Conservation (phyloP, 441 rosid species). For the Mallotus repandus region DNA sequence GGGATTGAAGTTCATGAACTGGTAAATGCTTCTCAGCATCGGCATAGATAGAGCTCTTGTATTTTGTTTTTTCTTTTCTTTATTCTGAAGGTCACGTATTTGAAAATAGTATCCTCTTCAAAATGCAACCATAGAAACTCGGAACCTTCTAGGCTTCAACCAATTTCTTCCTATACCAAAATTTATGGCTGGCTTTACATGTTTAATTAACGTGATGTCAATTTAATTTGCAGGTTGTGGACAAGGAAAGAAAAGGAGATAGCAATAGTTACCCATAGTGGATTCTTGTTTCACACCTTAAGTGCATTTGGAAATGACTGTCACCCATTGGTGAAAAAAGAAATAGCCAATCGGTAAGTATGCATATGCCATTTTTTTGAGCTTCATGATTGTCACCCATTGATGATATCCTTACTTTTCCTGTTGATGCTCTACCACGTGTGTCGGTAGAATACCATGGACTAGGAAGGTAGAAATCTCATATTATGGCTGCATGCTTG, state of each 20-base stretch:
- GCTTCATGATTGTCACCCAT: slow-evolving; percentile 3
- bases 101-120: not conserved
- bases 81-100: not conserved
- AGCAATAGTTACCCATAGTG: slow-evolving; percentile 94
- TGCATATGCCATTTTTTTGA: slow-evolving; percentile 12
- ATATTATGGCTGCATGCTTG: not conserved
- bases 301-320: slow-evolving; percentile 73
- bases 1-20: slow-evolving; percentile 74
- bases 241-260: slow-evolving; percentile 96
- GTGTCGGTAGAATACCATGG: too few species aligned
- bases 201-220: not conserved
- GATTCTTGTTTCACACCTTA: slow-evolving; percentile 82
- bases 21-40: slow-evolving; percentile 40
- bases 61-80: not conserved
- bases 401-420: too few species aligned
- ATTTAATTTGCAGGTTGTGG: slow-evolving; percentile 72
- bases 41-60: not conserved
- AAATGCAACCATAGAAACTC: not conserved
- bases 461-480: not conserved
- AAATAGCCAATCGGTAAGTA: slow-evolving; percentile 71
- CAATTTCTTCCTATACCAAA: not conserved
- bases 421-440: too few species aligned
- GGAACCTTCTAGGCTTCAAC: not conserved
- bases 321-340: slow-evolving; percentile 68
- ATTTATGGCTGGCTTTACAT: not conserved